Evolutionary conservation across 345 rosid genomes (phyloP).

Genomic region (Eucalyptus globulus): DNA sequence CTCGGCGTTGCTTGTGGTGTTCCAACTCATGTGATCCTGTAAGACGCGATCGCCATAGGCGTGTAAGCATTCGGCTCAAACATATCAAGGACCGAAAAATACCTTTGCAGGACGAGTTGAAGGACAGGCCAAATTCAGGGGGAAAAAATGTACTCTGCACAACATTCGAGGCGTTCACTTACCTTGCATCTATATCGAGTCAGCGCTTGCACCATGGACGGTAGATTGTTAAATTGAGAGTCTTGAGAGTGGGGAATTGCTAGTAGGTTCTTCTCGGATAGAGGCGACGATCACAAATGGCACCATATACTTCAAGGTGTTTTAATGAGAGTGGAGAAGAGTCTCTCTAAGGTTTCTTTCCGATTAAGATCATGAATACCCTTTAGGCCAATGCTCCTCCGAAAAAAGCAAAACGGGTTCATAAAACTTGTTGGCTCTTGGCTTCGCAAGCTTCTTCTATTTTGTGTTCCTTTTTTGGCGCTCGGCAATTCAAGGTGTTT

Average conservation of each 20-base stretch:
- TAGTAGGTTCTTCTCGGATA: not conserved
- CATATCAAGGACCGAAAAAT: not conserved
- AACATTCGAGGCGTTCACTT: not conserved
- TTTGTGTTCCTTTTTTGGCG: not conserved
- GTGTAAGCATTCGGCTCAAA: not conserved
- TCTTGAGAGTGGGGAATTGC: not conserved
- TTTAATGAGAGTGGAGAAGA: too few relatives aligned
- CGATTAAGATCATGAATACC: not conserved
- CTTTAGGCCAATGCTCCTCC: not conserved
- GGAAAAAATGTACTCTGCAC: not conserved
- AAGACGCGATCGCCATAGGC: too few relatives aligned
- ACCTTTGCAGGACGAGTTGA: not conserved
- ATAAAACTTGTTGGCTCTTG: not conserved
- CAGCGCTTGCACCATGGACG: constrained; percentile 9
- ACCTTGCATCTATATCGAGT: constrained; percentile 80
- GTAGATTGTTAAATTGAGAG: not conserved
- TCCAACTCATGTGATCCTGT: constrained; percentile 39
- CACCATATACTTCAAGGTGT: too few relatives aligned
- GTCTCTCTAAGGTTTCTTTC: not conserved
- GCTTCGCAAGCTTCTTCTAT: not conserved
- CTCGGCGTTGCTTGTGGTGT: constrained; percentile 63
- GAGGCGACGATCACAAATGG: not conserved
- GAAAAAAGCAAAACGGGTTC: rapidly evolving
- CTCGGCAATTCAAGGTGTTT: not conserved
- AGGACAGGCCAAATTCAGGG: not conserved